These are phyloP conservation scores for Triglochin maritima DNA, from an alignment of 106 monocot genomes.

Conservation along the genomic window DNA sequence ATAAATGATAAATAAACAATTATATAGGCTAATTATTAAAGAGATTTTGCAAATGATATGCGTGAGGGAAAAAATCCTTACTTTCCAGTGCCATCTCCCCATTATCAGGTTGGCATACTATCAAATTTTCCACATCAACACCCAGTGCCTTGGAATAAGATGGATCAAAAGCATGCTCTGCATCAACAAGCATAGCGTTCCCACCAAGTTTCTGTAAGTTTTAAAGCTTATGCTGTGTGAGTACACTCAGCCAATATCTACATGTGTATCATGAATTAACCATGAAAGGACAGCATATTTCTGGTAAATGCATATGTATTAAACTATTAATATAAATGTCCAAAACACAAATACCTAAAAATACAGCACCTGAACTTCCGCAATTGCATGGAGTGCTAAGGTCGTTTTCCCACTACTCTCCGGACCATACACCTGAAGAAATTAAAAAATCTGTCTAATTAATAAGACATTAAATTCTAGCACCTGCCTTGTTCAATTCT, in stretches of 20 bases:
- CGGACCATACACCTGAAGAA: constrained; percentile 78
- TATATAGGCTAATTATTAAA: too few species aligned
- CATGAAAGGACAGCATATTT: too few species aligned
- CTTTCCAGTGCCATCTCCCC: constrained; percentile 99
- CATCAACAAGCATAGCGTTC: constrained; percentile 99
- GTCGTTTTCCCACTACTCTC: constrained; percentile 99
- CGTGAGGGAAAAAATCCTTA: constrained; percentile 18
- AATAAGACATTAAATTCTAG: background rate
- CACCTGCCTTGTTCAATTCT: background rate
- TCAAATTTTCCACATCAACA: constrained; percentile 94
- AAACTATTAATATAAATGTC: too few species aligned
- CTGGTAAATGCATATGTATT: too few species aligned
- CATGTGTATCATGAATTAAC: too few species aligned
- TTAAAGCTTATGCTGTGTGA: too few species aligned
- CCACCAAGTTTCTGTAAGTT: constrained; percentile 82
- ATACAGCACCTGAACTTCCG: constrained; percentile 77
- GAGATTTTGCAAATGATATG: background rate
- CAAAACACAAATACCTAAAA: background rate
- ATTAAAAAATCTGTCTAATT: background rate
- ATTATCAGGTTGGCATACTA: constrained; percentile 98
- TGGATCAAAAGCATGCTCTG: constrained; percentile 98
- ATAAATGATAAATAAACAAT: too few species aligned
- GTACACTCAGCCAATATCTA: too few species aligned
- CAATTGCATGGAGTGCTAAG: constrained; percentile 95
- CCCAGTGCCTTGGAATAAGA: constrained; percentile 90